phyloP scores from a whole-genome alignment of 305 asterid genomes.

The Striga hermonthica region DNA sequence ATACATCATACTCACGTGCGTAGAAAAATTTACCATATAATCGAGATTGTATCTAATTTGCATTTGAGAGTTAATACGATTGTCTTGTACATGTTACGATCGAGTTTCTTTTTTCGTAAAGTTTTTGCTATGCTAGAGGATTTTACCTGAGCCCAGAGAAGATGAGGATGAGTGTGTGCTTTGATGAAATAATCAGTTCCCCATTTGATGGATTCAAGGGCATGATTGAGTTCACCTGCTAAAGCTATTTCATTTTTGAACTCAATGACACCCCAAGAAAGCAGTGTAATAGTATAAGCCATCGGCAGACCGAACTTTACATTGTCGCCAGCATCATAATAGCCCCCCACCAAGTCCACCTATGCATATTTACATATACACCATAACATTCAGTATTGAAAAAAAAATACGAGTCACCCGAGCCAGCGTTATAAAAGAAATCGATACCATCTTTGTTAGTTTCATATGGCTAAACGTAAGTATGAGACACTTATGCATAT shows the following conservation, averaged over 20 bases:
- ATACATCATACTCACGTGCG: background rate
- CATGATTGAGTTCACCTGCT: constrained; percentile 61
- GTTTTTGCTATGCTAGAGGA: too few relatives aligned
- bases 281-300: constrained; percentile 72
- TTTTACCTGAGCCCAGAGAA: background rate
- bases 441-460: too few relatives aligned
- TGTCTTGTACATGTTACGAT: too few relatives aligned
- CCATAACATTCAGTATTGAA: background rate
- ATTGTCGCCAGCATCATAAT: constrained; percentile 82
- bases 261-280: constrained; percentile 65
- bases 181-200: constrained; percentile 10
- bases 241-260: constrained; percentile 50
- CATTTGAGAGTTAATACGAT: too few relatives aligned
- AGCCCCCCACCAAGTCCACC: constrained; percentile 87
- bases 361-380: constrained; percentile 11
- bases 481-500: too few relatives aligned
- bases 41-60: too few relatives aligned
- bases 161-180: constrained; percentile 4
- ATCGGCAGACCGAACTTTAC: constrained; percentile 81
- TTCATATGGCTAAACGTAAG: too few relatives aligned
- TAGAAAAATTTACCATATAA: too few relatives aligned
- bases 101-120: too few relatives aligned
- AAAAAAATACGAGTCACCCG: background rate
- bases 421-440: too few relatives aligned
- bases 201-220: constrained; percentile 35